Evolutionary conservation across 208 protist species (phyloP), one percentile per base, ranked within the genome.

Genomic region (Acanthamoeba sp.): DNA sequence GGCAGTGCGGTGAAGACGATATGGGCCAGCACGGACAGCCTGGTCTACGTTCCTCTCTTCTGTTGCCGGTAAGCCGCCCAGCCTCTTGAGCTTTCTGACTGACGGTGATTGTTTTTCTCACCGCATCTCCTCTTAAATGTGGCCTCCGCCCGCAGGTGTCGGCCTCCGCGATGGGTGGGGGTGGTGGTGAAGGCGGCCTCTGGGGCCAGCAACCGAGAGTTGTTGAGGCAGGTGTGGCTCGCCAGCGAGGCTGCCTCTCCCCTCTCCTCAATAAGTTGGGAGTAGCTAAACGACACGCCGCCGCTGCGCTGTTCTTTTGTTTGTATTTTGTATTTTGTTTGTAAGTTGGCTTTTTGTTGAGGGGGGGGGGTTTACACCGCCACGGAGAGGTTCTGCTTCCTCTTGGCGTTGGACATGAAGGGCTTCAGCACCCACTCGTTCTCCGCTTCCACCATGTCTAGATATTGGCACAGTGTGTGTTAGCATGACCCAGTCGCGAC

Each of bases 351-450:
- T 50, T 50, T 50, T 50, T 50, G n/a, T n/a, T n/a, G n/a, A n/a
- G n/a, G n/a, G n/a, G n/a, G n/a, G n/a, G n/a, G n/a, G n/a, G n/a
- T 55, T 80, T 87, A 87, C 32, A 38, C 78, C 1, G 45, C 50
- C 5, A 55, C 9, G 48, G 71, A 94, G 34, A 94, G 59, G 48
- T 94, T 36, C 92, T 94, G 92, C 76, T 84, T 84, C 45, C 99
- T 99, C 95, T 98, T 98, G 10, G 99, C 98, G 1, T 98, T 99
- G 97, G 99, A 99, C 98, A 99, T 99, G 97, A 99, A 99, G 40
- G 99, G 99, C 95, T 98, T 96, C 73, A 99, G 98, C 45, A 99
- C 98, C 98, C 99, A 99, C 96, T 99, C 99, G 93, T 97, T 98
- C 91, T 99, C 99, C 16, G 99, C 99, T 59, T 99, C 99, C 36